Evolutionary conservation across 116 monocot genomes (phyloP).

Genomic region (Phalaenopsis hybrid): DNA sequence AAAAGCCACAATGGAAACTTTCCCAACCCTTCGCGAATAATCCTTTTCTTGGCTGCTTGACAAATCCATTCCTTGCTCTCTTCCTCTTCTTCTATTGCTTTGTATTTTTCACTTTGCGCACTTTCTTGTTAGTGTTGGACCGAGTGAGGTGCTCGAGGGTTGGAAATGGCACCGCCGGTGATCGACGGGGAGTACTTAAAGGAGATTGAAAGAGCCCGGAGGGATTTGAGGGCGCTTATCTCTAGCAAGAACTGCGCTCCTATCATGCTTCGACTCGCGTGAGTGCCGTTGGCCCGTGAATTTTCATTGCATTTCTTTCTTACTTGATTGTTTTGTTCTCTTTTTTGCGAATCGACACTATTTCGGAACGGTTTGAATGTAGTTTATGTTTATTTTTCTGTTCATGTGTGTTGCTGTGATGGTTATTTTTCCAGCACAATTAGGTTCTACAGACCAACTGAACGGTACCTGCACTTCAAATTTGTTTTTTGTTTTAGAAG

Average conservation of each 20-base stretch:
- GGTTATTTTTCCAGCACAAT: not conserved
- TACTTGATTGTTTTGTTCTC: not conserved
- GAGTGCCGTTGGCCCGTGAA: conserved; percentile 6
- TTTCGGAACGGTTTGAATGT: not conserved
- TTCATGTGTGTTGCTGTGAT: not conserved
- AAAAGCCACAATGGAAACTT: not conserved
- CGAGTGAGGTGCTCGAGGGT: not conserved
- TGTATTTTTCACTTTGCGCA: not conserved
- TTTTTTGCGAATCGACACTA: not conserved
- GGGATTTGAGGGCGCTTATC: conserved; percentile 72
- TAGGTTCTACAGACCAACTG: not conserved
- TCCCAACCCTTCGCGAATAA: not conserved
- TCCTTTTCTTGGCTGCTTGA: not conserved
- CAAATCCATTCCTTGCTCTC: conserved; percentile 4
- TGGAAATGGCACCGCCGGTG: conserved; percentile 47
- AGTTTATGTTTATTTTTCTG: not conserved
- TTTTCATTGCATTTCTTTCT: not conserved
- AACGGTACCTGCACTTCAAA: not conserved
- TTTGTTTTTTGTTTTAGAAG: no score
- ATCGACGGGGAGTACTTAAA: conserved; percentile 70
- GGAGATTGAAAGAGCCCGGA: conserved; percentile 76
- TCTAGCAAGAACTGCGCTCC: conserved; percentile 82
- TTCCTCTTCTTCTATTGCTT: not conserved
- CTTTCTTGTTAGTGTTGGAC: not conserved
- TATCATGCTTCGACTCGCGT: conserved; percentile 93